Conservation (phyloP, 192 early-diverging fungal genomes). For the Coemansia sp. region DNA sequence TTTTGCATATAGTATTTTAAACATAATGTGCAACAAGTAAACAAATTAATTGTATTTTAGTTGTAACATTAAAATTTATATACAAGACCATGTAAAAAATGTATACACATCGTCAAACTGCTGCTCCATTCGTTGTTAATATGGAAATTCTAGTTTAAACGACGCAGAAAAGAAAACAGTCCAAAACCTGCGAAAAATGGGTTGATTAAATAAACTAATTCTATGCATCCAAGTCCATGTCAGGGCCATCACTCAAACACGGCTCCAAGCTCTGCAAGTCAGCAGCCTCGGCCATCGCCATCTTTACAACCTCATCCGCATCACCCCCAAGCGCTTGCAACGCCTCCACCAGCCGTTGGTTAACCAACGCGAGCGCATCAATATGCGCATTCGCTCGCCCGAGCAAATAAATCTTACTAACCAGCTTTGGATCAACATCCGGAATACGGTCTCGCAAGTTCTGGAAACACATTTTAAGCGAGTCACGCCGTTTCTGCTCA, state of each 20-base stretch:
- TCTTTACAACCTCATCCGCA: background rate
- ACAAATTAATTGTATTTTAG: too few species aligned
- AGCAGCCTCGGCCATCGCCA: background rate
- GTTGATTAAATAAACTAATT: background rate
- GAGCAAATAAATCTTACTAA: constrained; percentile 83
- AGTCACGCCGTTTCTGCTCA: constrained; percentile 94
- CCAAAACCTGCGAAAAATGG: too few species aligned
- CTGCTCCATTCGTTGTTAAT: too few species aligned
- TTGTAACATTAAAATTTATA: too few species aligned
- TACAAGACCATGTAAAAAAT: too few species aligned
- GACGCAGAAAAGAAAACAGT: too few species aligned
- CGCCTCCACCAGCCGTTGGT: background rate
- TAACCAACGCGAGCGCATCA: constrained; percentile 27
- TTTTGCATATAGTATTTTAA: too few species aligned
- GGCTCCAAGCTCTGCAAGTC: background rate
- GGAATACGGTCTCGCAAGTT: constrained; percentile 69
- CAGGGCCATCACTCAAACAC: background rate
- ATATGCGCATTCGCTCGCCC: constrained; percentile 68
- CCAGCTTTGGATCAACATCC: constrained; percentile 73
- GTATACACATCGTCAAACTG: too few species aligned
- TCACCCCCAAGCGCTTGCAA: background rate
- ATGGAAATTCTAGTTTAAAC: too few species aligned
- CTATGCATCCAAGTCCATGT: background rate
- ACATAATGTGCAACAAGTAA: too few species aligned
- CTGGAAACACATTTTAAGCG: constrained; percentile 89